phyloP scores from a whole-genome alignment of 2,329 filamentous ascomycete species.

The Calonectria pseudoreteaudii region DNA sequence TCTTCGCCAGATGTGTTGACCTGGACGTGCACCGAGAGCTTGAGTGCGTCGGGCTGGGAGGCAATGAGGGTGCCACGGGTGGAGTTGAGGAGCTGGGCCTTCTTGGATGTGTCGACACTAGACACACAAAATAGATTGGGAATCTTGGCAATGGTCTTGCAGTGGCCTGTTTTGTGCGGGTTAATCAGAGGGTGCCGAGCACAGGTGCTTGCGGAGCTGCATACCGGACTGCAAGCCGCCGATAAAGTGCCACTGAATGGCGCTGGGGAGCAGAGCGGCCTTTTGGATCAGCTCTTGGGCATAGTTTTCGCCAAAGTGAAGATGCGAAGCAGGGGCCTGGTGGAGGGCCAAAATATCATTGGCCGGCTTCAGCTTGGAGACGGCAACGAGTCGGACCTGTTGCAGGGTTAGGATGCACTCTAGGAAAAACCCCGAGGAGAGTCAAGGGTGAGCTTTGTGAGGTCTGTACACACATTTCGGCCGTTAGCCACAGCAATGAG shows the following conservation, averaged over 20 bases:
- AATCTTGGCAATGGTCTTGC: conserved; percentile 86
- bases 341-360: conserved; percentile 91
- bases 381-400: conserved; percentile 87
- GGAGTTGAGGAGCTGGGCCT: conserved; percentile 84
- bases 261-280: conserved; percentile 78
- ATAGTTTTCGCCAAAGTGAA: conserved; percentile 98
- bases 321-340: conserved; percentile 67
- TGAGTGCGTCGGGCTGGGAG: conserved; percentile 51
- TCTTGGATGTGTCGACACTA: conserved; percentile 89
- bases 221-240: conserved; percentile 85
- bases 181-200: conserved; percentile 12
- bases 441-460: background rate
- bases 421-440: conserved; percentile 21
- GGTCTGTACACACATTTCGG: conserved; percentile 60
- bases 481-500: conserved; percentile 65
- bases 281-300: conserved; percentile 90
- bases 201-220: background rate
- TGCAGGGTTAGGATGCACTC: conserved; percentile 30
- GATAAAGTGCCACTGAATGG: conserved; percentile 96
- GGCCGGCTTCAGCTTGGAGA: conserved; percentile 95
- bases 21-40: conserved; percentile 85
- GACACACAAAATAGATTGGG: conserved; percentile 93
- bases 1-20: conserved; percentile 94
- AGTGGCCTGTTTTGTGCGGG: conserved; percentile 74
- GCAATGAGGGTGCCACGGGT: conserved; percentile 72